phyloP scores from a whole-genome alignment of 1,284 basidiomycete genomes.

The Sporisorium iseilematis-ciliati region DNA sequence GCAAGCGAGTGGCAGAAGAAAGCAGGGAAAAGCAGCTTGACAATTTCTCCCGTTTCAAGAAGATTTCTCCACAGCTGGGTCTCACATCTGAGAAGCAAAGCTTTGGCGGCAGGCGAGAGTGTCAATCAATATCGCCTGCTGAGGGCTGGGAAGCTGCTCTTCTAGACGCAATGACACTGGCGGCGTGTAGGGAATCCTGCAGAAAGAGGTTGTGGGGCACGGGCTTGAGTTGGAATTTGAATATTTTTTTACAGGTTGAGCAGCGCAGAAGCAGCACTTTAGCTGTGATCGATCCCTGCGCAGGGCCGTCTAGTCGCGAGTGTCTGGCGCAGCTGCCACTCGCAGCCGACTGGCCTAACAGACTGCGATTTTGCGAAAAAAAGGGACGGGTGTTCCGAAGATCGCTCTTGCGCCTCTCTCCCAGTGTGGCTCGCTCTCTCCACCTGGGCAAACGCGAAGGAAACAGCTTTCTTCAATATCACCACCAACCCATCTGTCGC shows the following conservation, averaged over 20 bases:
- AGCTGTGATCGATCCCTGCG: slow-evolving; percentile 22
- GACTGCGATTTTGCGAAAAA: not conserved
- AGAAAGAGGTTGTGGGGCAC: too few species aligned
- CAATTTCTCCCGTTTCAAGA: slow-evolving; percentile 10
- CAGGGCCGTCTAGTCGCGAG: not conserved
- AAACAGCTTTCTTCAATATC: not conserved
- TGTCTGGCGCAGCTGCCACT: not conserved
- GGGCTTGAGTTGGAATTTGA: too few species aligned
- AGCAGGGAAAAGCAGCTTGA: not conserved
- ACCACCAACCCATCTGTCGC: not conserved
- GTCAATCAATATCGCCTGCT: too few species aligned
- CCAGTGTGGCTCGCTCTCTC: not conserved
- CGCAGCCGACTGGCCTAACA: slow-evolving; percentile 17
- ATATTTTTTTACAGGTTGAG: not conserved
- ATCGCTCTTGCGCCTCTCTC: slow-evolving; percentile 3
- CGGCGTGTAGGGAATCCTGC: too few species aligned
- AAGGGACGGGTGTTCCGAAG: slow-evolving; percentile 18
- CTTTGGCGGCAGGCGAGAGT: too few species aligned
- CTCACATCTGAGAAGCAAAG: too few species aligned
- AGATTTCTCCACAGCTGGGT: slow-evolving; percentile 13
- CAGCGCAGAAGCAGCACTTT: slow-evolving; percentile 9
- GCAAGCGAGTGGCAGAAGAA: not conserved
- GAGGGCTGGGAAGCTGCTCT: too few species aligned
- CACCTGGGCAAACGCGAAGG: not conserved
- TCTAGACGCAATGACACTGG: too few species aligned